These are phyloP conservation scores for Dioscorea alata DNA, from an alignment of 106 monocot genomes.

Conservation along the genomic window DNA sequence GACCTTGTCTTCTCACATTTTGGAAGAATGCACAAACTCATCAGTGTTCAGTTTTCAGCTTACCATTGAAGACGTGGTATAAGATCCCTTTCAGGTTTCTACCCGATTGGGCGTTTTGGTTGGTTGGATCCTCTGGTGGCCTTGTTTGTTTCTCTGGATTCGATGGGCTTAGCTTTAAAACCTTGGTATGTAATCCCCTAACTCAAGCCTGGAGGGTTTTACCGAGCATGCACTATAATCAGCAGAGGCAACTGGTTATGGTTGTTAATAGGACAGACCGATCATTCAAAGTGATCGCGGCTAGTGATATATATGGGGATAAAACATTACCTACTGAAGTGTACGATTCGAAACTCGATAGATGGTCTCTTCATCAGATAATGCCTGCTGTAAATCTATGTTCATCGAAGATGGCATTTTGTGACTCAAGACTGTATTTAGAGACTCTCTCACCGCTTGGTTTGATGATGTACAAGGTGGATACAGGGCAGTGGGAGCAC, in stretches of 20 bases:
- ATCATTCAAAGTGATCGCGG: conserved; percentile 72
- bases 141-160: conserved; percentile 78
- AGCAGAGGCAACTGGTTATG: conserved; percentile 74
- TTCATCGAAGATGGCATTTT: conserved; percentile 90
- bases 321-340: conserved; percentile 69
- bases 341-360: conserved; percentile 58
- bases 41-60: conserved; percentile 71
- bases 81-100: conserved; percentile 66
- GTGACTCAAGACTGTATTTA: conserved; percentile 63
- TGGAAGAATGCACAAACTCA: conserved; percentile 52
- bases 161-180: conserved; percentile 62
- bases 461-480: conserved; percentile 69
- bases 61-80: conserved; percentile 65
- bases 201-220: conserved; percentile 51
- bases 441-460: conserved; percentile 83
- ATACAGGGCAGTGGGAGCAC: conserved; percentile 66
- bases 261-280: conserved; percentile 41
- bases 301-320: conserved; percentile 71
- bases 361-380: conserved; percentile 68
- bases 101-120: conserved; percentile 71
- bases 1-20: conserved; percentile 73
- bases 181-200: conserved; percentile 70
- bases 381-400: conserved; percentile 78
- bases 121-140: conserved; percentile 78
- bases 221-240: conserved; percentile 80